Conservation (phyloP, 2,329 filamentous ascomycete species). For the Periconia sp. region DNA sequence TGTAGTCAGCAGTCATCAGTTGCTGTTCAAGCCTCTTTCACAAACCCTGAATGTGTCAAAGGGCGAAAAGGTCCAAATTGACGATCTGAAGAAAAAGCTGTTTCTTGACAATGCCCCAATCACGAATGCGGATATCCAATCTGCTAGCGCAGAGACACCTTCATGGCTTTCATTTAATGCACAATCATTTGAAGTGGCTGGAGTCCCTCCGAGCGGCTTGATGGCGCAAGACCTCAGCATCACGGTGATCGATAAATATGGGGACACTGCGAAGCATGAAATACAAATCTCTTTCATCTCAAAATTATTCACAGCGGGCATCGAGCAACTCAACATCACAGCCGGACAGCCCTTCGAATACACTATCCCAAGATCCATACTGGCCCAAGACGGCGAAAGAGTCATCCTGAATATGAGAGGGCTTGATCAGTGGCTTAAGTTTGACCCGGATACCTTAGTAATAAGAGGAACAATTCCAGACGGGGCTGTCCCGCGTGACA, state of each 20-base stretch:
- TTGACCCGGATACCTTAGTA: constrained; percentile 47
- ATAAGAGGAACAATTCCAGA: constrained; percentile 54
- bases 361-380: constrained; percentile 47
- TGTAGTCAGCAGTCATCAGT: constrained; percentile 68
- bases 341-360: constrained; percentile 54
- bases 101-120: constrained; percentile 46
- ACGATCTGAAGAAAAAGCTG: constrained; percentile 32
- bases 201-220: constrained; percentile 63
- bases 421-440: constrained; percentile 52
- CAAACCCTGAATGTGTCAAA: constrained; percentile 34
- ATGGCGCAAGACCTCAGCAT: constrained; percentile 65
- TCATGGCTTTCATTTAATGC: constrained; percentile 70
- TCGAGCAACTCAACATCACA: constrained; percentile 51
- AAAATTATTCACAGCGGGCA: constrained; percentile 47
- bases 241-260: constrained; percentile 60
- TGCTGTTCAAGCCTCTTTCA: constrained; percentile 61
- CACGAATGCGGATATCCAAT: constrained; percentile 52
- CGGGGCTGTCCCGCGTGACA: constrained; percentile 39
- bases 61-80: constrained; percentile 35
- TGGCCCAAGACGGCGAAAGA: constrained; percentile 43
- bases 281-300: constrained; percentile 49
- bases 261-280: constrained; percentile 61
- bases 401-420: constrained; percentile 49
- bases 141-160: constrained; percentile 60
- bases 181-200: constrained; percentile 62